Evolutionary conservation across 2,329 filamentous ascomycete genomes (phyloP), one percentile per base, ranked within the genome.

Genomic region (Fusarium sp.): DNA sequence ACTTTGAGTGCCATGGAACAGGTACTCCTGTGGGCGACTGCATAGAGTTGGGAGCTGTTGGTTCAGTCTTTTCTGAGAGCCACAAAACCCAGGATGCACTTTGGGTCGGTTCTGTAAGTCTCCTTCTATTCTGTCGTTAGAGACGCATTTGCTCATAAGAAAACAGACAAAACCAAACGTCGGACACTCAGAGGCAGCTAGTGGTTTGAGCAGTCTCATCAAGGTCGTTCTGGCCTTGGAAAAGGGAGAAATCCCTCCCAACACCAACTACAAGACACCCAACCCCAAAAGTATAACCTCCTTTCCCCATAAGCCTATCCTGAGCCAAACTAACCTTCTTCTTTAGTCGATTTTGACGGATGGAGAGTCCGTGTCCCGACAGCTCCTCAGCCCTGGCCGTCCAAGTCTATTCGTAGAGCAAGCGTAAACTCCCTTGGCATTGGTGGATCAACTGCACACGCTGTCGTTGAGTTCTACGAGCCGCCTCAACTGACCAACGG

Each of bases 31-130:
- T 76, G 0, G 78, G 78, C 6, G 78, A 79, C 35, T 76, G 76
- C 6, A 73, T 78, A 14, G 78, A 79, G 52, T 42, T 76, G 1
- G 66, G 71, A 2, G 82, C 82, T 1, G 78, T 85, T 9, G 73
- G 72, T 12, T 71, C 67, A 3, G 74, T 80, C 2, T 82, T 82
- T 56, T 68, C 73, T 40, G 55, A 53, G 11, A 70, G 67, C 27
- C 73, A 72, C 63, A 64, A 68, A 13, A 42, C 56, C 27, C 55
- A 17, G 73, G 78, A 27, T 67, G 76, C 6, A 79, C 83, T 14
- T 66, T 86, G 20, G 37, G 78, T 87, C 3, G 85, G 84, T 7
- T 85, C 83, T 4, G 77, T 85, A 60, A 84, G 85, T 76, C 79
- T 6, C 65, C 23, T 55, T 37, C 5, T n/a, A 11, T 15, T 1